Base-by-base conservation (phyloP, 768 basidiomycete genomes). In the Amanita polypyramis region DNA sequence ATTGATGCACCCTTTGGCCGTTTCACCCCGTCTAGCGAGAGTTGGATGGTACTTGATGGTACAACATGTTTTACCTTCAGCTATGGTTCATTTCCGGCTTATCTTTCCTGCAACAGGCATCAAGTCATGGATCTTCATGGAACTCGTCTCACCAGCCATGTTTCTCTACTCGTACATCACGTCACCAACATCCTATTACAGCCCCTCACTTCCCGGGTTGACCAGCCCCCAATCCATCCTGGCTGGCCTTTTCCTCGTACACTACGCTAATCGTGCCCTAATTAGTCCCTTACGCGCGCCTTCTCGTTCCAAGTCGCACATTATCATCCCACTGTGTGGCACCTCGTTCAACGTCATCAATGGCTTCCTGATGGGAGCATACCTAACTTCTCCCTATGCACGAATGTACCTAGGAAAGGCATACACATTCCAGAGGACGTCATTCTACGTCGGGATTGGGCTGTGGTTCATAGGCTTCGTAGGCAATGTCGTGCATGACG, bases 401-500 rank as follows among this genome's bases (percentile, higher is more conserved):
- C 64, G 69, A 14, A 52, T 66, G 5, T 76, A 70, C 57, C 68
- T 80, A 36, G 50, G 52, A 0, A 54, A 52, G 6, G 62, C 67
- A 5, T 57, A 59, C 25, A 51, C 61, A 11, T 60, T 51, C 42
- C 27, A 49, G 10, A 64, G 65, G 5, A 62, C 72, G 12, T 57
- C 55, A 0, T 92, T 91, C 65, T 82, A 79, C 69, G 32, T 64
- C 3, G 88, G 87, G 2, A 57, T 87, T 10, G 56, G 50, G 0
- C 57, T 93, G 2, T 97, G 90, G 85, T 68, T 69, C 0, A 29
- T 67, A 0, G 95, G 95, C 0, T 73, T 93, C 36, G 65, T 60
- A 0, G 88, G 90, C 0, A 98, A 98, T 63, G 68, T 96, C 27
- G 68, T 75, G 29, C 93, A 96, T 62, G 95, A 98, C 65, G 93